These are phyloP conservation scores for Fusarium sp. DNA, from an alignment of 2,329 filamentous ascomycete species.

Conservation along the genomic window DNA sequence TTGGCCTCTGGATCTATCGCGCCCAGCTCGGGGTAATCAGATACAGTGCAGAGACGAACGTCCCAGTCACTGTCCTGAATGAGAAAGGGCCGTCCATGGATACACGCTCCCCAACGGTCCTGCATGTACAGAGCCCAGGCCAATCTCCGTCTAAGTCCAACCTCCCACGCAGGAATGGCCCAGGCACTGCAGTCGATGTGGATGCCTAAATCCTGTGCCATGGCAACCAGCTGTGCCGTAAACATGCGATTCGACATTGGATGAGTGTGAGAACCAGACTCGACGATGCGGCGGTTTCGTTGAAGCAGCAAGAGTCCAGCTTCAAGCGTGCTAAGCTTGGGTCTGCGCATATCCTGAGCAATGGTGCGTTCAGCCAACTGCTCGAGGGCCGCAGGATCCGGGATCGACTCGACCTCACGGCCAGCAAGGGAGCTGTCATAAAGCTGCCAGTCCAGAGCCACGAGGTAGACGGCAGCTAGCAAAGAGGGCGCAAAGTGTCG, in stretches of 20 bases:
- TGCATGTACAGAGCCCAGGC: constrained; percentile 75
- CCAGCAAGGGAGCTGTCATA: constrained; percentile 63
- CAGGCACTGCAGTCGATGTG: constrained; percentile 71
- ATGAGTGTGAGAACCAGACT: constrained; percentile 34
- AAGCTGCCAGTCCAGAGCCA: constrained; percentile 71
- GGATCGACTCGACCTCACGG: constrained; percentile 44
- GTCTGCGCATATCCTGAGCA: constrained; percentile 59
- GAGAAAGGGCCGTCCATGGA: constrained; percentile 67
- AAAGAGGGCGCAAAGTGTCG: constrained; percentile 69
- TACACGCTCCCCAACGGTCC: constrained; percentile 69
- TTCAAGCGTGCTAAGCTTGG: constrained; percentile 66
- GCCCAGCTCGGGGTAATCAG: constrained; percentile 53
- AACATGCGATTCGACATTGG: constrained; percentile 55
- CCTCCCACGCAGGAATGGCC: constrained; percentile 72
- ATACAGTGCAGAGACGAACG: constrained; percentile 50
- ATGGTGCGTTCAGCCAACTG: constrained; percentile 56
- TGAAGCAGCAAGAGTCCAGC: constrained; percentile 65
- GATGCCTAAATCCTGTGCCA: constrained; percentile 68
- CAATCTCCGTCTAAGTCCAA: constrained; percentile 68
- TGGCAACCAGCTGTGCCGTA: constrained; percentile 64
- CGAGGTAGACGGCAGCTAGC: constrained; percentile 69
- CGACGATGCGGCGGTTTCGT: constrained; percentile 54
- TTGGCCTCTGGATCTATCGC: constrained; percentile 48
- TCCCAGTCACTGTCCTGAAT: constrained; percentile 66
- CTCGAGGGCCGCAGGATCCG: constrained; percentile 48